Conservation (phyloP, 805 yeast species). For the Metschnikowia gruessii region DNA sequence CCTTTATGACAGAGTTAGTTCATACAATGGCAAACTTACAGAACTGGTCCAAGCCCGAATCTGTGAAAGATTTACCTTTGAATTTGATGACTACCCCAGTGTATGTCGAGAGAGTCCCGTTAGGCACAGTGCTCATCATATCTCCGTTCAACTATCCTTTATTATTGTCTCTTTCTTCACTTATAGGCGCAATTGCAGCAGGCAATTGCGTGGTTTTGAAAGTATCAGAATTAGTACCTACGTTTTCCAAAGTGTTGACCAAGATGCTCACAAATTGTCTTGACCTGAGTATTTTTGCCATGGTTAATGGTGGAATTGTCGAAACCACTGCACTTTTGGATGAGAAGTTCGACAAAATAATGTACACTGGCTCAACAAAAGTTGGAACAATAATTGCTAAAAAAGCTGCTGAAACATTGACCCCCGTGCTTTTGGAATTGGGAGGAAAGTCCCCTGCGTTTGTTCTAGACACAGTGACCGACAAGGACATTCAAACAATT, state of each 20-base stretch:
- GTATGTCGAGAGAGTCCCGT: conserved; percentile 28
- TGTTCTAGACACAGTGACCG: conserved; percentile 50
- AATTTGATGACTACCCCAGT: conserved; percentile 24
- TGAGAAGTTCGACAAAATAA: conserved; percentile 72
- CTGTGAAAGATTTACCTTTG: conserved; percentile 37
- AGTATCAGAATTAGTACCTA: conserved; percentile 71
- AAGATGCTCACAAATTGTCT: conserved; percentile 50
- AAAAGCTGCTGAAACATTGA: conserved; percentile 80
- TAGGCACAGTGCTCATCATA: conserved; percentile 71
- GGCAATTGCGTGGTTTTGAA: conserved; percentile 81
- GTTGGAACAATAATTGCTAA: conserved; percentile 77
- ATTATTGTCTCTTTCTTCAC: conserved; percentile 57
- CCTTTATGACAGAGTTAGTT: conserved; percentile 52
- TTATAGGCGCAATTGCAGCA: conserved; percentile 78
- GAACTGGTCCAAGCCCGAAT: conserved; percentile 57
- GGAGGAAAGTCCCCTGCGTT: conserved; percentile 93
- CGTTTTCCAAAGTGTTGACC: conserved; percentile 55
- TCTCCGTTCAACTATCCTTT: conserved; percentile 84
- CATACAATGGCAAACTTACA: conserved; percentile 57
- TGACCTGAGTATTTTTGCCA: conserved; percentile 54
- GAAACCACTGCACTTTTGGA: conserved; percentile 51
- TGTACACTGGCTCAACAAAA: conserved; percentile 76
- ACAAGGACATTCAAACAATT: conserved; percentile 40
- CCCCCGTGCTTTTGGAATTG: conserved; percentile 78
- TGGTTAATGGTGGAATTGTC: conserved; percentile 70